phyloP scores from a whole-genome alignment of 768 basidiomycete genomes.

The Leccinellum rugosiceps region DNA sequence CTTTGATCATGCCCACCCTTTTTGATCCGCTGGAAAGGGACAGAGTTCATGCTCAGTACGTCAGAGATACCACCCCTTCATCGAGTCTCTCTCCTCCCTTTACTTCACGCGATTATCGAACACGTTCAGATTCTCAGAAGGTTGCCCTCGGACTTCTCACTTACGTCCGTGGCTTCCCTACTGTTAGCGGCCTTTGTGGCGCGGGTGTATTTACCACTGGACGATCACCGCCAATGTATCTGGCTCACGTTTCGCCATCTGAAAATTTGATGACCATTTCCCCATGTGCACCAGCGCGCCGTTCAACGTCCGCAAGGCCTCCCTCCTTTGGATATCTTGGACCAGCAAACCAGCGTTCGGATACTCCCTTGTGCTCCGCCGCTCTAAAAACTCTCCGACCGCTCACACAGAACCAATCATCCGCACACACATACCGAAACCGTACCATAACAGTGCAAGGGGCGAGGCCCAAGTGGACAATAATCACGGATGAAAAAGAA shows the following conservation, averaged over 20 bases:
- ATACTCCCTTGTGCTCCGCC: slow-evolving; percentile 20
- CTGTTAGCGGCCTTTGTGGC: slow-evolving; percentile 31
- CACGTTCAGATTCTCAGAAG: slow-evolving; percentile 29
- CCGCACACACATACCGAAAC: background rate
- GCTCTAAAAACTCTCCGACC: slow-evolving; percentile 11
- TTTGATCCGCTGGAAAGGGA: slow-evolving; percentile 19
- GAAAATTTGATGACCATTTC: slow-evolving; percentile 12
- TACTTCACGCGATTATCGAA: slow-evolving; percentile 26
- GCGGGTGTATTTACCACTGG: slow-evolving; percentile 17
- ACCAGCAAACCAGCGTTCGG: slow-evolving; percentile 14
- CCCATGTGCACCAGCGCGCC: slow-evolving; percentile 15
- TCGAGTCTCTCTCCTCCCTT: slow-evolving; percentile 8
- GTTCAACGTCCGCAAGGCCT: slow-evolving; percentile 17
- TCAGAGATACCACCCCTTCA: slow-evolving; percentile 7
- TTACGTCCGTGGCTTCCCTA: slow-evolving; percentile 34
- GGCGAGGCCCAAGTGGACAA: background rate
- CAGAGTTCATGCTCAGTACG: slow-evolving; percentile 12
- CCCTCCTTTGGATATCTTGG: slow-evolving; percentile 22
- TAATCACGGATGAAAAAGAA: background rate
- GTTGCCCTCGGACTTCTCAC: slow-evolving; percentile 32
- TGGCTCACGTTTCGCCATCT: slow-evolving; percentile 7
- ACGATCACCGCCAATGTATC: slow-evolving; percentile 22
- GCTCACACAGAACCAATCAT: background rate
- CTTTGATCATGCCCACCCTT: slow-evolving; percentile 11
- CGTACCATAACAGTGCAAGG: background rate